Percentiles rank a stretch among this genome's conserved stretches.
phyloP scores from a whole-genome alignment of 805 yeast species.

The Yamadazyma tumulicola region DNA sequence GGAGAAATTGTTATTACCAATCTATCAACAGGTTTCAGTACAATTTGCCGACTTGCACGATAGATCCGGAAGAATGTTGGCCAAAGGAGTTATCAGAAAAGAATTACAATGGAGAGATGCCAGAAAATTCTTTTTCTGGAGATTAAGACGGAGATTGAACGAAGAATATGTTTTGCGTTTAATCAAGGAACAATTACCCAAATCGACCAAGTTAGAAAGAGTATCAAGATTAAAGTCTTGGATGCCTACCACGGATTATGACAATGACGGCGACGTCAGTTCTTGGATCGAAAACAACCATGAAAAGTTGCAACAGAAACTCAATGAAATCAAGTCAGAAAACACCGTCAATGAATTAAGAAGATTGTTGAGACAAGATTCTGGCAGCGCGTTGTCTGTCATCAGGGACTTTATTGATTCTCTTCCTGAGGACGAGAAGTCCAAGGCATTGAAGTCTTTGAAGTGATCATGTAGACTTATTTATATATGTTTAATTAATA shows the following conservation, averaged over 20 bases:
- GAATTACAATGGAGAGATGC: slow-evolving; percentile 83
- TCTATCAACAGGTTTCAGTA: slow-evolving; percentile 86
- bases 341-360: slow-evolving; percentile 63
- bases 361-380: slow-evolving; percentile 40
- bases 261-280: slow-evolving; percentile 75
- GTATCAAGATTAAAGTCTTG: slow-evolving; percentile 84
- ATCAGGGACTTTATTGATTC: slow-evolving; percentile 33
- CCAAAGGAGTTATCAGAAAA: slow-evolving; percentile 85
- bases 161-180: slow-evolving; percentile 84
- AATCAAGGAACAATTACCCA: slow-evolving; percentile 57
- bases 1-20: slow-evolving; percentile 76
- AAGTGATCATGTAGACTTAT: slow-evolving; percentile 6
- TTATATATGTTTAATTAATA: slow-evolving; percentile 1
- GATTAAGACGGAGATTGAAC: slow-evolving; percentile 90
- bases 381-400: slow-evolving; percentile 25
- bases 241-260: slow-evolving; percentile 71
- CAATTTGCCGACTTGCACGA: slow-evolving; percentile 99
- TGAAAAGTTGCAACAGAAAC: slow-evolving; percentile 52
- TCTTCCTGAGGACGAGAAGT: slow-evolving; percentile 35
- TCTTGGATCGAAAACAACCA: slow-evolving; percentile 83
- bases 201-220: slow-evolving; percentile 72
- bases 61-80: slow-evolving; percentile 95
- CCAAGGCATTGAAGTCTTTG: slow-evolving; percentile 21
- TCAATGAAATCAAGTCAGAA: slow-evolving; percentile 64
- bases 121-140: slow-evolving; percentile 98